Percentiles rank a stretch among this genome's conserved stretches.
phyloP scores from a whole-genome alignment of 1,139 yeast genomes.

The Candida neerlandica region DNA sequence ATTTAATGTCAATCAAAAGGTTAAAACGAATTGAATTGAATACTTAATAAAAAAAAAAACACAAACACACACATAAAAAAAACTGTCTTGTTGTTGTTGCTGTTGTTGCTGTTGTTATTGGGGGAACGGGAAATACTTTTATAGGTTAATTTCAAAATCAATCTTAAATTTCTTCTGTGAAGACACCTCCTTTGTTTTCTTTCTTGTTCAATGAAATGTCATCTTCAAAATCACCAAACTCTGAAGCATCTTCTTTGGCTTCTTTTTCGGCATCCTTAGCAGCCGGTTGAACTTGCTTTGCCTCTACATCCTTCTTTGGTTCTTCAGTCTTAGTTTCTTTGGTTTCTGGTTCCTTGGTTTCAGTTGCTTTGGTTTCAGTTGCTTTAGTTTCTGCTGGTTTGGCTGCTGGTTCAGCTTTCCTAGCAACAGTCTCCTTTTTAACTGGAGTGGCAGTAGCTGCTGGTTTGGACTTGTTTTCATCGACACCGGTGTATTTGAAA shows the following conservation, averaged over 20 bases:
- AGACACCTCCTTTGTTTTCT: slow-evolving; percentile 38
- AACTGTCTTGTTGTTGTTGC: not conserved
- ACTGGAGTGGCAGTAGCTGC: slow-evolving; percentile 10
- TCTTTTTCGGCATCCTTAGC: slow-evolving; percentile 16
- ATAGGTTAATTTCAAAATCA: not conserved
- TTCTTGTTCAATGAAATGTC: slow-evolving; percentile 29
- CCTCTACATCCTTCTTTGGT: slow-evolving; percentile 16
- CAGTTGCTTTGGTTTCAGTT: not conserved
- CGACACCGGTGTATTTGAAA: slow-evolving; percentile 13
- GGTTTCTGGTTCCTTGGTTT: not conserved
- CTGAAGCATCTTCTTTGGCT: slow-evolving; percentile 14
- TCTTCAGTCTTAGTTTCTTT: slow-evolving; percentile 14
- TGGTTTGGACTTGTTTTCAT: slow-evolving; percentile 2
- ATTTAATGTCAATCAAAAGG: slow-evolving; percentile 4
- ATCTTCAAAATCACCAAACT: slow-evolving; percentile 16
- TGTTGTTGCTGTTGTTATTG: no score
- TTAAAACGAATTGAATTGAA: slow-evolving; percentile 5
- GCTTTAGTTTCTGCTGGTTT: slow-evolving; percentile 1
- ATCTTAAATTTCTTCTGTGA: slow-evolving; percentile 45
- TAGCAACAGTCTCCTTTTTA: slow-evolving; percentile 13
- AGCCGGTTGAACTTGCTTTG: slow-evolving; percentile 15
- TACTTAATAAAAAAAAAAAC: not conserved
- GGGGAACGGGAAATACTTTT: slow-evolving; percentile 2
- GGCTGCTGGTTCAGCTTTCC: not conserved
- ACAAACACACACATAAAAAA: not conserved